phyloP scores from a whole-genome alignment of 2,329 filamentous ascomycete species.

The Dactylonectria estremocensis region DNA sequence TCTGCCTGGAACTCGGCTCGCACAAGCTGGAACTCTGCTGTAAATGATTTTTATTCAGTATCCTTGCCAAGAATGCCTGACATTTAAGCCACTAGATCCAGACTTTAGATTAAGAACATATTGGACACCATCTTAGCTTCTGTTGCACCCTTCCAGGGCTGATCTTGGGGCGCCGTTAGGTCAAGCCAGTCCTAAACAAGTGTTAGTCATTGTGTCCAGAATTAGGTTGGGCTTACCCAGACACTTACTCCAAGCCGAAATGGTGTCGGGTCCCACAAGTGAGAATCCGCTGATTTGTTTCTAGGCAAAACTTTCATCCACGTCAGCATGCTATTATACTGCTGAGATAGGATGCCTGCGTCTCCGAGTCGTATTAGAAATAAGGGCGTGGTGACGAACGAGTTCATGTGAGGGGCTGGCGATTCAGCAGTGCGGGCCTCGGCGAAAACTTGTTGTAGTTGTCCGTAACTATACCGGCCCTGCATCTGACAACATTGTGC shows the following conservation, averaged over 20 bases:
- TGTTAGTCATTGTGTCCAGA: constrained; percentile 61
- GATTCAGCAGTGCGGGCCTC: too few species aligned
- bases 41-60: constrained; percentile 39
- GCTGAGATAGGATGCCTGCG: constrained; percentile 51
- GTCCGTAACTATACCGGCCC: too few species aligned
- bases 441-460: too few species aligned
- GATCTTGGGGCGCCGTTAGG: constrained; percentile 59
- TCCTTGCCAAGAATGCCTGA: constrained; percentile 45
- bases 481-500: too few species aligned
- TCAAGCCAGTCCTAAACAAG: constrained; percentile 63
- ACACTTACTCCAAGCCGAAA: constrained; percentile 42
- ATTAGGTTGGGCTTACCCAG: too few species aligned
- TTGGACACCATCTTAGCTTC: constrained; percentile 60
- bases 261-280: constrained; percentile 55
- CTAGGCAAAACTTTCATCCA: constrained; percentile 56
- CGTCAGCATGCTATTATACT: constrained; percentile 57
- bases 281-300: constrained; percentile 54
- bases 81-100: constrained; percentile 55
- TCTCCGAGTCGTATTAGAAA: too few species aligned
- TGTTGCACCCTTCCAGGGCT: constrained; percentile 58
- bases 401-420: too few species aligned
- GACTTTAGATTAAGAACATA: constrained; percentile 62
- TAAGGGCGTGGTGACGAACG: too few species aligned
- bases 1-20: constrained; percentile 36
- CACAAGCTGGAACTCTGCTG: constrained; percentile 25